phyloP scores from a whole-genome alignment of 768 basidiomycete genomes.

The Roridomyces roridus region DNA sequence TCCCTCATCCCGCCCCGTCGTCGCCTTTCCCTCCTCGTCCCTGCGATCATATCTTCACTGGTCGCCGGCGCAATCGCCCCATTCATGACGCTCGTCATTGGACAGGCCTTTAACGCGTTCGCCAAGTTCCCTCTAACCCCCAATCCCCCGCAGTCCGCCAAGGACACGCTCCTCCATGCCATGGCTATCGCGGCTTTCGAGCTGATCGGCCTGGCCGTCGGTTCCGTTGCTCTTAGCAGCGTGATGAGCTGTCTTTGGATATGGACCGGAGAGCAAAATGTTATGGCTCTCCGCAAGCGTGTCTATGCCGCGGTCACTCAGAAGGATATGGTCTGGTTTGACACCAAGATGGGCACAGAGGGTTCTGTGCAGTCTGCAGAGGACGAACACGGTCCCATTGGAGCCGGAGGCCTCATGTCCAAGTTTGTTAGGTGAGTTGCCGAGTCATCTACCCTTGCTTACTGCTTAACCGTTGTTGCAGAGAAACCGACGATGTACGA shows the following conservation, averaged over 20 bases:
- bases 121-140: conserved; percentile 40
- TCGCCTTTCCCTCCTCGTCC: conserved; percentile 61
- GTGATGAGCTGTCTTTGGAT: conserved; percentile 73
- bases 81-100: conserved; percentile 86
- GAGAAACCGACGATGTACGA: conserved; percentile 84
- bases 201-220: conserved; percentile 58
- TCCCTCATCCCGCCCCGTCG: conserved; percentile 66
- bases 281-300: conserved; percentile 56
- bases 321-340: conserved; percentile 79
- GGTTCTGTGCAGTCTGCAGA: conserved; percentile 44
- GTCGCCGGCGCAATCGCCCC: conserved; percentile 77
- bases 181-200: conserved; percentile 58
- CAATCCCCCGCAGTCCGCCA: conserved; percentile 33
- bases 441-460: not conserved
- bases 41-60: conserved; percentile 67
- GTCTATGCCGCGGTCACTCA: conserved; percentile 64
- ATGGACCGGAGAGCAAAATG: conserved; percentile 71
- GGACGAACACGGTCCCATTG: conserved; percentile 51
- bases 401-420: conserved; percentile 81
- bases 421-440: conserved; percentile 68
- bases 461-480: conserved; percentile 33
- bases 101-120: conserved; percentile 78
- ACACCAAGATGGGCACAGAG: conserved; percentile 65
- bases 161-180: conserved; percentile 51
- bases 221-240: conserved; percentile 63